These are phyloP conservation scores for Endoconidiophora laricicola DNA, from an alignment of 2,329 filamentous ascomycete genomes.

Conservation along the genomic window DNA sequence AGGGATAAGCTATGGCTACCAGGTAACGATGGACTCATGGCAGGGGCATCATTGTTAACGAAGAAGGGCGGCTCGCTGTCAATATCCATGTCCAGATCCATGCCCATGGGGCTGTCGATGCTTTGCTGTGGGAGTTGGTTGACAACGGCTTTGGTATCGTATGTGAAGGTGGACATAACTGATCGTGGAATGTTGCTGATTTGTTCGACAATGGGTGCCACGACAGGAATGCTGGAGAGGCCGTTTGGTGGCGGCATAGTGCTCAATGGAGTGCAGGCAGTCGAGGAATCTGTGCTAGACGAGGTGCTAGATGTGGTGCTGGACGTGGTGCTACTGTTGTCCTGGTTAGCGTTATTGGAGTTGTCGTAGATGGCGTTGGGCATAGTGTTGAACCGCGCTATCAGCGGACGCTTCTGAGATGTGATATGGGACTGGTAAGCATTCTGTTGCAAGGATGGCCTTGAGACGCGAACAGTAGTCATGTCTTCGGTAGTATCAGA, in stretches of 20 bases:
- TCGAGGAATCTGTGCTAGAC: not conserved
- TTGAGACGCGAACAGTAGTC: not conserved
- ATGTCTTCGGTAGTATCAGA: not conserved
- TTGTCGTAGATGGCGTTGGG: not conserved
- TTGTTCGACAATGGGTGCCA: not conserved
- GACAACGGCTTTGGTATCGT: not conserved
- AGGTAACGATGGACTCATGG: conserved; percentile 23
- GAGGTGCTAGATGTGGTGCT: not conserved
- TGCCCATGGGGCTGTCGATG: not conserved
- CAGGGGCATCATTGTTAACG: conserved; percentile 17
- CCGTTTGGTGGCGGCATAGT: not conserved
- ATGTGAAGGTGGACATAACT: conserved; percentile 3
- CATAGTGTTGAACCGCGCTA: conserved; percentile 3
- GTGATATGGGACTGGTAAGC: conserved; percentile 1
- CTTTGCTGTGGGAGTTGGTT: not conserved
- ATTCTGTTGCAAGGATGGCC: conserved; percentile 4
- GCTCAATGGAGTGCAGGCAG: not conserved
- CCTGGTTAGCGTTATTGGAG: not conserved
- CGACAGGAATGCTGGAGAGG: not conserved
- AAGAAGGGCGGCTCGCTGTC: conserved; percentile 21
- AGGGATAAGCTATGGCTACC: not conserved
- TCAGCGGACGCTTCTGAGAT: not conserved
- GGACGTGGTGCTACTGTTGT: not conserved
- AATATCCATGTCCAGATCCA: conserved; percentile 20
- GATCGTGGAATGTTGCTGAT: conserved; percentile 1